Evolutionary conservation across 2,329 filamentous ascomycete species (phyloP).

Genomic region (Mycosphaerella sp.): DNA sequence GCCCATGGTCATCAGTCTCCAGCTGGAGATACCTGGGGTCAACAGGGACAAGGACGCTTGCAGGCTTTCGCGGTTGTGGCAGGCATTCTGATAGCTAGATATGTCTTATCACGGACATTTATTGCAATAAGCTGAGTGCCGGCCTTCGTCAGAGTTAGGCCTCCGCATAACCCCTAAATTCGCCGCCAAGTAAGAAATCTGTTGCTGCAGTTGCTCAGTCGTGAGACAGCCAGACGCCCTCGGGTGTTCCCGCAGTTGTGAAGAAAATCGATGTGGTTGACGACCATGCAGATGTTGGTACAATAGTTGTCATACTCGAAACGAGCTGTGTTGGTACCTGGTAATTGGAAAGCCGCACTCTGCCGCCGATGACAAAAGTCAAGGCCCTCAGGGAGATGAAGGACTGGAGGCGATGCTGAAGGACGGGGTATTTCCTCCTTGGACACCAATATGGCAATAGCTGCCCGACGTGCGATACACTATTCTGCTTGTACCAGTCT

Average conservation of each 20-base stretch:
- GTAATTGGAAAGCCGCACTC: slow-evolving; percentile 30
- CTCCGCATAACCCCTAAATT: too few species aligned
- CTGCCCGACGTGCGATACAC: slow-evolving; percentile 34
- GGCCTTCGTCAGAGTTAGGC: slow-evolving; percentile 21
- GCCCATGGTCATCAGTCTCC: background rate
- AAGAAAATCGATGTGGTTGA: too few species aligned
- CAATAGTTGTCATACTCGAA: slow-evolving; percentile 46
- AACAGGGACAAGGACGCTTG: background rate
- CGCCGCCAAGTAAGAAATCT: too few species aligned
- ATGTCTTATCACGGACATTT: background rate
- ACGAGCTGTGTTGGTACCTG: slow-evolving; percentile 36
- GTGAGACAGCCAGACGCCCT: too few species aligned
- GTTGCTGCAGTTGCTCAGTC: too few species aligned
- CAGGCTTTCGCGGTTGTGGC: background rate
- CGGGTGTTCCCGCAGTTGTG: too few species aligned
- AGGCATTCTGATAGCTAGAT: background rate
- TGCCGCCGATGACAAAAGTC: slow-evolving; percentile 42
- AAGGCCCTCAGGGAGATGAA: slow-evolving; percentile 36
- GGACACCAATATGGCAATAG: slow-evolving; percentile 30
- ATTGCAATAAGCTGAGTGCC: slow-evolving; percentile 43
- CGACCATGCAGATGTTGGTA: slow-evolving; percentile 37
- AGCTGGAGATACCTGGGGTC: background rate
- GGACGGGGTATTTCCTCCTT: slow-evolving; percentile 8
- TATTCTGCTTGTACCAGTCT: slow-evolving; percentile 19
- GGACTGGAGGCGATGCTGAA: slow-evolving; percentile 44